Base-by-base conservation (phyloP, 2,329 filamentous ascomycete species). In the Talaromyces rugulosus region DNA sequence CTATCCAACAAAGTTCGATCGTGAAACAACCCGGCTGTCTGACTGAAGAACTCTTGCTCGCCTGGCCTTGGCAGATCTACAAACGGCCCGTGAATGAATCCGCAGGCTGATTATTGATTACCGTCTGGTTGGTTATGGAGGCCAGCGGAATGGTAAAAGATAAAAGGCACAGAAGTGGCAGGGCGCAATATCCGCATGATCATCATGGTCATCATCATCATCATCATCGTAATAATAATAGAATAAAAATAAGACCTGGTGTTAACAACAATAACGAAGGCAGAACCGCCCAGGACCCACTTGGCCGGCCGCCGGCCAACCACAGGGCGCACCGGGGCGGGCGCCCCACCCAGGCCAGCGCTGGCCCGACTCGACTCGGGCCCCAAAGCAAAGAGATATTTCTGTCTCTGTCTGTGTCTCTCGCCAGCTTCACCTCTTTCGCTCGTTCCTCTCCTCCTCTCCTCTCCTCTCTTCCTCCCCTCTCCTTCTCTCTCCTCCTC, bases 391-490 rank as follows among this genome's bases (percentile, higher is more conserved):
- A 34, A 16, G 4, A 3, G 30, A 8, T 18, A 33, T 14, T 28
- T 31, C 56, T 59, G 42, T 40, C 55, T 69, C 71, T n/a, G n/a
- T n/a, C n/a, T n/a, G n/a, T n/a, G n/a, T 40, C 53, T 12, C 23
- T 50, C 40, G 28, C 36, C 18, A 44, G 31, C 28, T 36, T 31
- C 55, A 50, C 28, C 40, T 18, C 16, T 28, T n/a, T 57, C 55
- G 23, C 34, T 40, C 14, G 34, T 42, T 40, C 14, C 28, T 5
- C 65, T 61, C 36, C 31, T 44, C 11, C 30, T 30, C 42, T 36
- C 31, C 28, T 28, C 42, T 12, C 28, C 30, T 14, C 44, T 23
- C 42, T 7, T 57, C 44, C 51, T 33, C 52, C n/a, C n/a, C n/a
- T n/a, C 44, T 23, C 42, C 16, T 57, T 55, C 51, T 33, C 52